Percentiles rank a stretch among this genome's conserved stretches.
Evolutionary conservation across 2,329 filamentous ascomycete species (phyloP).

Genomic region (Xylaria sp.): DNA sequence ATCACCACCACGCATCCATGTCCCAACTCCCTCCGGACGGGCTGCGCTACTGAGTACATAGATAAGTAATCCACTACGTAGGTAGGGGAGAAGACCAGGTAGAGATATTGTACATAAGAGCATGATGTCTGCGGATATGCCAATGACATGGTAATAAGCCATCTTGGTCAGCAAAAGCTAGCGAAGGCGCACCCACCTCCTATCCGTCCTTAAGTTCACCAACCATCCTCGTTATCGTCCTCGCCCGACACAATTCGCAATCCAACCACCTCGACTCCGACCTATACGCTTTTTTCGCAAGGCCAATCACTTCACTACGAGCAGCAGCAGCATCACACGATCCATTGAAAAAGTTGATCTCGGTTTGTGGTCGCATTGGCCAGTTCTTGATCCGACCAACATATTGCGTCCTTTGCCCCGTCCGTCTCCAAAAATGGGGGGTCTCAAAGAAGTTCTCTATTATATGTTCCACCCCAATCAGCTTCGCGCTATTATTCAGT

Average conservation of each 20-base stretch:
- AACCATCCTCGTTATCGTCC: neutral
- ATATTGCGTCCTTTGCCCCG: neutral
- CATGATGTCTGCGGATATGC: slow-evolving; percentile 18
- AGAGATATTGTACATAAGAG: neutral
- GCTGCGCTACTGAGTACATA: neutral
- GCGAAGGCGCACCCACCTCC: slow-evolving; percentile 15
- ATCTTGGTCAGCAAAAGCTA: slow-evolving; percentile 11
- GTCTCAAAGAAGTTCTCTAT: slow-evolving; percentile 69
- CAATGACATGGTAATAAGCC: slow-evolving; percentile 3
- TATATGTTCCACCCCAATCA: slow-evolving; percentile 79
- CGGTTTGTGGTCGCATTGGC: slow-evolving; percentile 21
- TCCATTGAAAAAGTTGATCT: slow-evolving; percentile 15
- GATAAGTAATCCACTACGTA: neutral
- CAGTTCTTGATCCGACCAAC: neutral
- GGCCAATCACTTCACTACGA: neutral
- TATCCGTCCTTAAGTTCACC: neutral
- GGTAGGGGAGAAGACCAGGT: neutral
- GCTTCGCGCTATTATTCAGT: slow-evolving; percentile 87
- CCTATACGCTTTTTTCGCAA: neutral
- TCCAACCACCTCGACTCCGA: neutral
- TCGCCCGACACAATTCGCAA: slow-evolving; percentile 11
- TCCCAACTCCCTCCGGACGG: neutral
- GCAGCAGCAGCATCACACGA: neutral
- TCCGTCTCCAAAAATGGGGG: slow-evolving; percentile 59
- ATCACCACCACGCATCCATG: neutral